Evolutionary conservation across 2,329 filamentous ascomycete genomes (phyloP).

Genomic region (Monilinia vaccinii-corymbosi): DNA sequence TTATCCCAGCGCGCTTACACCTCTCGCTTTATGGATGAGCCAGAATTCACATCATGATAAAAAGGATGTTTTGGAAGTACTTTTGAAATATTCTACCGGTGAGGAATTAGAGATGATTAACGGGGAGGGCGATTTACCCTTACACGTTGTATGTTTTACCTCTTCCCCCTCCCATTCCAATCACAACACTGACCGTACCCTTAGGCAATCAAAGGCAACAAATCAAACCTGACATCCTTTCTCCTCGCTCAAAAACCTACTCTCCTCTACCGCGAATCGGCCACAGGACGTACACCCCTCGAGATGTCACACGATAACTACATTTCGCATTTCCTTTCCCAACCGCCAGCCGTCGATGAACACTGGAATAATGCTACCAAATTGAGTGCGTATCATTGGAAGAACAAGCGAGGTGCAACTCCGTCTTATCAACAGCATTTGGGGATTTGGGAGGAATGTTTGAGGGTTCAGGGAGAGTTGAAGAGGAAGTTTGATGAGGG

Average conservation of each 20-base stretch:
- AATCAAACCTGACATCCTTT: slow-evolving; percentile 17
- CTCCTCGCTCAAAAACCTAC: slow-evolving; percentile 20
- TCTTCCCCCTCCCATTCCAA: slow-evolving; percentile 23
- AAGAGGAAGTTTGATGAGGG: slow-evolving; percentile 11
- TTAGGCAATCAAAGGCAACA: slow-evolving; percentile 24
- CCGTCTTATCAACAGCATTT: background rate
- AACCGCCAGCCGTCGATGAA: slow-evolving; percentile 17
- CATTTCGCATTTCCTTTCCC: slow-evolving; percentile 29
- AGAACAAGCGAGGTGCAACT: background rate
- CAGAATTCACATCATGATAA: background rate
- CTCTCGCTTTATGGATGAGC: slow-evolving; percentile 51
- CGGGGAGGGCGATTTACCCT: slow-evolving; percentile 53
- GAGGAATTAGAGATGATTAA: slow-evolving; percentile 50
- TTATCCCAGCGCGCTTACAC: slow-evolving; percentile 47
- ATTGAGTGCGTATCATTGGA: background rate
- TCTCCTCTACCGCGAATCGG: slow-evolving; percentile 61
- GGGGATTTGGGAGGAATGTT: slow-evolving; percentile 6
- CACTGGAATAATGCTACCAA: slow-evolving; percentile 9
- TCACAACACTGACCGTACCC: slow-evolving; percentile 31
- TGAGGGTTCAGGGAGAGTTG: slow-evolving; percentile 3
- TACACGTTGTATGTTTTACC: slow-evolving; percentile 45
- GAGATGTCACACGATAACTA: slow-evolving; percentile 55
- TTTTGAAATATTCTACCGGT: slow-evolving; percentile 49
- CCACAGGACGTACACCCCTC: slow-evolving; percentile 63
- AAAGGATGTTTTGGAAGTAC: slow-evolving; percentile 31